Evolutionary conservation across 208 protist genomes (phyloP), one percentile per base, ranked within the genome.

Genomic region (Leishmania tropica): DNA sequence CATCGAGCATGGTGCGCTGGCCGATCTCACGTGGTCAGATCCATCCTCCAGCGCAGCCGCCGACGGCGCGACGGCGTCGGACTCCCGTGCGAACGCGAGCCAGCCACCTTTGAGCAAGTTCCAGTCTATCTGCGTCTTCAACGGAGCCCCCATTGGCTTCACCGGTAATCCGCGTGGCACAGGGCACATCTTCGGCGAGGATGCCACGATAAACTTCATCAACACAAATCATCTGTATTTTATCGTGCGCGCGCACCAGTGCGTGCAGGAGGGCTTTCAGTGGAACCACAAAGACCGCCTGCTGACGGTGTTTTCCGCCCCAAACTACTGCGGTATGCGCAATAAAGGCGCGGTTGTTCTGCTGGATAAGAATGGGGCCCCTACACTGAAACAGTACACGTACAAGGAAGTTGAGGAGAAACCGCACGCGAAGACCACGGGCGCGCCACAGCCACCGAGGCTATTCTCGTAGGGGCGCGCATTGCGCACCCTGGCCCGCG

Each of bases 281-380:
- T 99, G 99, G 92, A 99, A 98, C 51, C 99, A 99, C 48, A 96
- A 99, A 65, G 84, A 98, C 35, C 95, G 99, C 80, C 91, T 99
- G 74, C 97, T 99, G 54, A 99, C 99, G 1, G 78, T 99, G 11
- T 99, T 99, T 90, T 99, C 98, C 0, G 99, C 99, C 1, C 98
- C 99, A 21, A 99, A 99, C 89, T 99, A 99, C 92, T 99, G 99
- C 85, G 99, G 99, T 75, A 98, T 99, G 85, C 99, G 99, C 75
- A 99, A 99, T 87, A 98, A 99, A 31, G 99, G 99, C 2, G 98
- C 99, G 3, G 98, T 99, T 53, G 83, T 97, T 42, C 86, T 95
- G 75, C 74, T 97, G 6, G 89, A 96, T 75, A 76, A 58, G 3
- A 31, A 80, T 13, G 90, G 90, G 28, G 79, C 81, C 17, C 90